Evolutionary conservation across 305 asterid genomes (phyloP), one percentile per base, ranked within the genome.

Genomic region (Fraxinus floribunda): DNA sequence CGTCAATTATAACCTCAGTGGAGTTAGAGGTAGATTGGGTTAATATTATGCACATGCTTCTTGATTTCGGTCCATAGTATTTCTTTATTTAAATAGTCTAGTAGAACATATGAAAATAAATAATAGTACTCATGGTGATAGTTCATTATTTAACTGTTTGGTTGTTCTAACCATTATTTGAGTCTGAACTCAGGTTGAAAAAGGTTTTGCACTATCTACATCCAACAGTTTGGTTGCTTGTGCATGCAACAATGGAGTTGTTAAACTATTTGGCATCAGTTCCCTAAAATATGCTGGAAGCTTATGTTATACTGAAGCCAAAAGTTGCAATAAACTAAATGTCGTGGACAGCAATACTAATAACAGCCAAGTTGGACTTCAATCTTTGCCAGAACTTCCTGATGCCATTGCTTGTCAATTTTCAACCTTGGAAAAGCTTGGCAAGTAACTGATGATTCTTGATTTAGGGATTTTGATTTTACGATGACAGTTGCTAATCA

Each of bases 371-470:
- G 77, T 76, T 80, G 88, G 86, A 74, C 38, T 44, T 75, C 91
- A 83, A 66, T 76, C 41, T 79, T 38, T 52, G 79, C 84, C 89
- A 44, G 49, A 83, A 55, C 73, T 87, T 76, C 97, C 97, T 44
- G 90, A 92, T 88, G 93, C 97, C 84, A 82, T 90, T 87, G 94
- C 97, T 75, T 92, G 97, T 82, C 92, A 84, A 79, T 92, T 92
- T 88, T 92, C 92, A 86, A 82, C 91, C 70, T 81, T 35, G 1
- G 90, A 87, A 83, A 90, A 90, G 87, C 92, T 92, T 79, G 97
- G 97, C 77, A 89, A 90, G 91, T 84, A 71, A 71, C 87, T 74
- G 11, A 80, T 4, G 36, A 52, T 75, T 81, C 83, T 71, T 60
- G 41, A 85, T 62, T 78, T 64, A 34, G 57, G 62, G 60, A 38